Base-by-base conservation (phyloP, 2,329 filamentous ascomycete species). In the Monilinia fructigena region DNA sequence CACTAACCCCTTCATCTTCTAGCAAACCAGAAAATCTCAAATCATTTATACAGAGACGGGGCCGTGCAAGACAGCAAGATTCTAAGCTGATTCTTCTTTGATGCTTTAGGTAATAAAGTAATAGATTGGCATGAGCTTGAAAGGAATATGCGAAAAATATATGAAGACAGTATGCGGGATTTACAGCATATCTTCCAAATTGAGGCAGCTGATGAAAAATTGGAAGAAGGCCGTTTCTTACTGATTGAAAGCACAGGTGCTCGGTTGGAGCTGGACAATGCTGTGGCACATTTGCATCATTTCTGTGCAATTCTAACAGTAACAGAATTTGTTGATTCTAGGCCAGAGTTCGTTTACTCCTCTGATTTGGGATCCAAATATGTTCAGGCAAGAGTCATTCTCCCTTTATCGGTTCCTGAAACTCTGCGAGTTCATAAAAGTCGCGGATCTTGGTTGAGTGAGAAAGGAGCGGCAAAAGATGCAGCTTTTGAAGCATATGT, bases 401-500 rank as follows among this genome's bases (percentile, higher is more conserved):
- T 98, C 2, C 94, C 94, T 0, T 81, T 84, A 4, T 89, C 85
- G 4, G 80, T 98, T 0, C 83, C 90, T n/a, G 79, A 82, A 4
- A 76, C 82, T 16, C 76, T 92, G 12, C 85, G 90, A 20, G 79
- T 77, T 50, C 81, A 84, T 0, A 72, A 78, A 28, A 85, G 89
- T 62, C 75, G 76, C 38, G 69, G 75, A 47, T 69, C 76, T n/a
- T 97, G 93, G 93, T 77, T 71, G 14, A 90, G 87, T 82, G 71
- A 92, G 76, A 81, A 69, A 73, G 81, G 63, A 87, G 87, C 16
- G 82, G 82, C 67, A 84, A 83, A 90, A 74, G 94, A 97, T 76
- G 92, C 89, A 0, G 75, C 80, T 0, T 95, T 96, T 68, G 85
- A 91, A 73, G 91, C 93, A 0, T 97, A 93, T 74, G 78, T 85